Conservation (phyloP, 2,329 filamentous ascomycete genomes). For the Diaporthe humulicola region DNA sequence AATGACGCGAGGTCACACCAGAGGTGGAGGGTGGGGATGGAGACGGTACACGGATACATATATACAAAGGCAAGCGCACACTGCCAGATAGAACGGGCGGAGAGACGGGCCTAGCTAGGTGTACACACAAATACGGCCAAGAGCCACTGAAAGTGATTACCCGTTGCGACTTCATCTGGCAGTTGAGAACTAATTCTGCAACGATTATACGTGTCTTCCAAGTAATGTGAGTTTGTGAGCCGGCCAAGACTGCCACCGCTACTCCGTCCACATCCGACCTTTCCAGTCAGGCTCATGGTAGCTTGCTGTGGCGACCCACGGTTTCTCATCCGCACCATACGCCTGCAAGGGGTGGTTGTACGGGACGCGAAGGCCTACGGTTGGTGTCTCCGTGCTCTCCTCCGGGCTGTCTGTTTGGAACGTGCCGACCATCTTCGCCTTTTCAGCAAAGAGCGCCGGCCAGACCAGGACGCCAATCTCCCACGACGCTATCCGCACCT, state of each 20-base stretch:
- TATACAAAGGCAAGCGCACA: conserved; percentile 12
- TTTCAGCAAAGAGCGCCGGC: conserved; percentile 70
- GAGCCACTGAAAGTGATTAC: not conserved
- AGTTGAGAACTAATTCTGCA: not conserved
- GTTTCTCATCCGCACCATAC: conserved; percentile 74
- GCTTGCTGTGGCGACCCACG: conserved; percentile 79
- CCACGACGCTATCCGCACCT: conserved; percentile 82
- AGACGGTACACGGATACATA: conserved; percentile 10
- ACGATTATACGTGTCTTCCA: not conserved
- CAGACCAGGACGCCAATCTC: conserved; percentile 88
- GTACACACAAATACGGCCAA: conserved; percentile 6
- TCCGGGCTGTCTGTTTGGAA: conserved; percentile 73
- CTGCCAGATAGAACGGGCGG: conserved; percentile 15
- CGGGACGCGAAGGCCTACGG: conserved; percentile 83
- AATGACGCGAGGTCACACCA: not conserved
- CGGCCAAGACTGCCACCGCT: not conserved
- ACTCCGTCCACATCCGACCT: conserved; percentile 56
- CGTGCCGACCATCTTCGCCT: conserved; percentile 74
- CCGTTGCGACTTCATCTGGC: not conserved
- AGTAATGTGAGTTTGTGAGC: not conserved
- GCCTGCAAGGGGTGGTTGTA: conserved; percentile 81
- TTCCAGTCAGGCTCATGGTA: conserved; percentile 74
- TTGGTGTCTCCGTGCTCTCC: conserved; percentile 43
- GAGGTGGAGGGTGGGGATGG: not conserved
- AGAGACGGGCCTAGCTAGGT: conserved; percentile 3